Evolutionary conservation across 108 stramenopile genomes (phyloP), one percentile per base, ranked within the genome.

Genomic region (Fragilaria crotonensis): DNA sequence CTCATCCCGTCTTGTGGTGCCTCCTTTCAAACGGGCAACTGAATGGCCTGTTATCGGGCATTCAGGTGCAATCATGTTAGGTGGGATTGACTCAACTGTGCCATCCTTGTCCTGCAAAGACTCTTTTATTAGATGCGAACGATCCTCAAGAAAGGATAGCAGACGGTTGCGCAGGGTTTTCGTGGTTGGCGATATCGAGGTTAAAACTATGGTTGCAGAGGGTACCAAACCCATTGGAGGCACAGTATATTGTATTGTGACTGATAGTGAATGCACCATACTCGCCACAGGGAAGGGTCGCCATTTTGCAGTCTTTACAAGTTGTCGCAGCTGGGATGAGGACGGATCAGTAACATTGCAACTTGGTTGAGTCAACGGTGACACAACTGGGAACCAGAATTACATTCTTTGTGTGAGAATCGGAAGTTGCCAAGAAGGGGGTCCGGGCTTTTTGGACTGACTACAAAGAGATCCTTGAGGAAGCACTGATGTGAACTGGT

Each of bases 151-250:
- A n/a, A n/a, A n/a, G n/a, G n/a, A n/a, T n/a, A n/a, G n/a, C n/a
- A n/a, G n/a, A n/a, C n/a, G n/a, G n/a, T n/a, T n/a, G n/a, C n/a
- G n/a, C n/a, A n/a, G n/a, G n/a, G n/a, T n/a, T n/a, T n/a, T n/a
- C n/a, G n/a, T n/a, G n/a, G n/a, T n/a, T n/a, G 86, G 90, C 0
- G 90, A 92, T 59, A 66, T 88, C 21, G 54, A 62, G 46, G 58
- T 89, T 1, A 67, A 83, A 61, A 80, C 72, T 1, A 78, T 89
- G 79, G 60, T 89, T 27, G 83, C 91, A 22, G 80, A 85, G 57
- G 91, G 91, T 17, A 86, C 87, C 33, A 89, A 89, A 49, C 85
- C 85, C 0, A 87, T 93, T 0, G 91, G 91, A 32, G 85, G 85
- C 30, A n/a, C n/a, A n/a, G 75, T 89, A 0, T 93, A 93, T 61